Conservation (phyloP, 768 basidiomycete species). For the Chalciporus piperatus region DNA sequence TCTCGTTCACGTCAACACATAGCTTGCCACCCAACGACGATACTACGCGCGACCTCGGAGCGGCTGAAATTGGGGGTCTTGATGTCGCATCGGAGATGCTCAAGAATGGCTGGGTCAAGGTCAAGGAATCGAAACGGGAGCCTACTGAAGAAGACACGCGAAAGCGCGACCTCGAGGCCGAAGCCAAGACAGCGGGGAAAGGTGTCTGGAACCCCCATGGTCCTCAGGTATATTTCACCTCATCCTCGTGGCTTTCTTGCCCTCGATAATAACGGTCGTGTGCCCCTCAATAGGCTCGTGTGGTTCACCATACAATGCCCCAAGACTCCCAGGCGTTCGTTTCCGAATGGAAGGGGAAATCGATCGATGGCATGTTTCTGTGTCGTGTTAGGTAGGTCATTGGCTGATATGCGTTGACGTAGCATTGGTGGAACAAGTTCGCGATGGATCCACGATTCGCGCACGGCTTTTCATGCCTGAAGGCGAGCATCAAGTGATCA, state of each 20-base stretch:
- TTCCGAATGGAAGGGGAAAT: slow-evolving; percentile 86
- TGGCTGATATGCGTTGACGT: slow-evolving; percentile 7
- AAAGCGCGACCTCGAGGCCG: slow-evolving; percentile 70
- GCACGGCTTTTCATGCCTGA: slow-evolving; percentile 85
- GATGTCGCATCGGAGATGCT: slow-evolving; percentile 79
- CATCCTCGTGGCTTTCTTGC: neutral
- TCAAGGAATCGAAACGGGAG: slow-evolving; percentile 85
- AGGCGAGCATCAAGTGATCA: slow-evolving; percentile 87
- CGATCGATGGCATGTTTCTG: slow-evolving; percentile 67
- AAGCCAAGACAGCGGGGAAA: slow-evolving; percentile 70
- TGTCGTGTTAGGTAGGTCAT: neutral
- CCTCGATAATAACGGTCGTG: slow-evolving; percentile 3
- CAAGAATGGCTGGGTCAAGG: slow-evolving; percentile 87
- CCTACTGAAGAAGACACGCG: slow-evolving; percentile 73
- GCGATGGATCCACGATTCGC: slow-evolving; percentile 89
- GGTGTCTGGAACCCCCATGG: slow-evolving; percentile 88
- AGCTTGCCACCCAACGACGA: slow-evolving; percentile 76
- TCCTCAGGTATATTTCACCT: slow-evolving; percentile 47
- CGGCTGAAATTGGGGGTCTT: slow-evolving; percentile 65
- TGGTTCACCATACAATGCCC: slow-evolving; percentile 86
- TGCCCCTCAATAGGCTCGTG: slow-evolving; percentile 50
- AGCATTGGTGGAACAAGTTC: slow-evolving; percentile 93
- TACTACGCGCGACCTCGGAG: slow-evolving; percentile 74
- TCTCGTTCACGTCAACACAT: slow-evolving; percentile 81
- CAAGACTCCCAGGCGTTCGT: slow-evolving; percentile 86